Evolutionary conservation across 164 flowering plant genomes (phyloP).

Genomic region (Magnolia changhungtana): DNA sequence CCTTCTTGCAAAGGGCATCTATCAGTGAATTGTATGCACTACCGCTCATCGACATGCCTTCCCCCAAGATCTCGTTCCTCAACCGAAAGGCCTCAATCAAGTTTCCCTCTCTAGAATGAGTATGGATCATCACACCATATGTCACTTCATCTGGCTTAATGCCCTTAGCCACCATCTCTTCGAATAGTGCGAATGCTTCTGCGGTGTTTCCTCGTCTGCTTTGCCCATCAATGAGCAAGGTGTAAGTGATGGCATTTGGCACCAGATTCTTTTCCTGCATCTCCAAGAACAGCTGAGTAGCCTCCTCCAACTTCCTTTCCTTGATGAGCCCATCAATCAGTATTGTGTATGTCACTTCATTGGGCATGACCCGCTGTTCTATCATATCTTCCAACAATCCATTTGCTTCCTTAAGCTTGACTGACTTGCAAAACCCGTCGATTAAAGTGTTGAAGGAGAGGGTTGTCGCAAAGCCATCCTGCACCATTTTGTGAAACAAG

Average conservation of each 20-base stretch:
- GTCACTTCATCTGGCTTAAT: conserved; percentile 46
- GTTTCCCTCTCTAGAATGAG: conserved; percentile 36
- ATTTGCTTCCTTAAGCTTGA: conserved; percentile 39
- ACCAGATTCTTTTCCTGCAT: conserved; percentile 51
- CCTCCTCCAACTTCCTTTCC: conserved; percentile 47
- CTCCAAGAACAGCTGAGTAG: conserved; percentile 39
- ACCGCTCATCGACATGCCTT: conserved; percentile 17
- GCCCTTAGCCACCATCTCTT: conserved; percentile 52
- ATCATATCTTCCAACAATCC: conserved; percentile 40
- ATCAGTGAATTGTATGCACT: conserved; percentile 26
- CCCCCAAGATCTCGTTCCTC: conserved; percentile 38
- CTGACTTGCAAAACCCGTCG: conserved; percentile 56
- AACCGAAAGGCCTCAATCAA: conserved; percentile 36
- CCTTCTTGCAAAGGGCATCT: conserved; percentile 29
- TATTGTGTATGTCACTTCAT: conserved; percentile 61
- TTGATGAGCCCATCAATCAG: conserved; percentile 56
- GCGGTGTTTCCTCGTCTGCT: conserved; percentile 27
- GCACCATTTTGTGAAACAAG: conserved; percentile 46
- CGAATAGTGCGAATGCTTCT: conserved; percentile 47
- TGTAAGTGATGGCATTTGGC: conserved; percentile 54
- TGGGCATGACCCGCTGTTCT: conserved; percentile 38
- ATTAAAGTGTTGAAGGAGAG: conserved; percentile 52
- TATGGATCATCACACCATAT: conserved; percentile 36
- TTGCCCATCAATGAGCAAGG: conserved; percentile 58
- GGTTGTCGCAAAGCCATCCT: conserved; percentile 47